phyloP scores from a whole-genome alignment of 345 rosid genomes.

The Syzygium aromaticum region DNA sequence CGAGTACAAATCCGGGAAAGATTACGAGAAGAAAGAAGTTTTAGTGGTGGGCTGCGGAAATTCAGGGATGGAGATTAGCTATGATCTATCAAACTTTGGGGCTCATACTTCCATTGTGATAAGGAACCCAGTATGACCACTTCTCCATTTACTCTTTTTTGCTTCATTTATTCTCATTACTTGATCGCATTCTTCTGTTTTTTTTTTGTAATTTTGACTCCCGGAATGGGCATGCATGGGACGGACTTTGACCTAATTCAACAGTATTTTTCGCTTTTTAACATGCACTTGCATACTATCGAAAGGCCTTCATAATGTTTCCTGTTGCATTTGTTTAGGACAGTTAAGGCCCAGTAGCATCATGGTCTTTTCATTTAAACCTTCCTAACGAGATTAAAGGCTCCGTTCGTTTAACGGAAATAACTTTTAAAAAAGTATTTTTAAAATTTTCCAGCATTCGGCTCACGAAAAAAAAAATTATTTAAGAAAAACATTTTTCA shows the following conservation, averaged over 20 bases:
- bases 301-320: not conserved
- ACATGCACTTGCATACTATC: not conserved
- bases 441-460: too few relatives aligned
- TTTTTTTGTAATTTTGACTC: not conserved
- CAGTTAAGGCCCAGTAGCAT: not conserved
- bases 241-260: not conserved
- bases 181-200: not conserved
- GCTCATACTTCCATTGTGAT: constrained; percentile 1
- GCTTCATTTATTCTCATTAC: not conserved
- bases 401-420: too few relatives aligned
- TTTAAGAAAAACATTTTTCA: too few relatives aligned
- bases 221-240: not conserved
- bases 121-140: not conserved
- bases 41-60: constrained; percentile 19
- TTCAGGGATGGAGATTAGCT: constrained; percentile 21
- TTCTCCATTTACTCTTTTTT: not conserved
- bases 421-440: too few relatives aligned
- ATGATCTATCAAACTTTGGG: constrained; percentile 7
- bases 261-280: not conserved
- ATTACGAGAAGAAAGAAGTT: constrained; percentile 1
- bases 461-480: too few relatives aligned
- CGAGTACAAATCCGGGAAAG: not conserved
- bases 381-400: not conserved
- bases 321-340: not conserved
- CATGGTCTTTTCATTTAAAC: not conserved